phyloP scores from a whole-genome alignment of 768 basidiomycete species.

The Tulasnella sp. region DNA sequence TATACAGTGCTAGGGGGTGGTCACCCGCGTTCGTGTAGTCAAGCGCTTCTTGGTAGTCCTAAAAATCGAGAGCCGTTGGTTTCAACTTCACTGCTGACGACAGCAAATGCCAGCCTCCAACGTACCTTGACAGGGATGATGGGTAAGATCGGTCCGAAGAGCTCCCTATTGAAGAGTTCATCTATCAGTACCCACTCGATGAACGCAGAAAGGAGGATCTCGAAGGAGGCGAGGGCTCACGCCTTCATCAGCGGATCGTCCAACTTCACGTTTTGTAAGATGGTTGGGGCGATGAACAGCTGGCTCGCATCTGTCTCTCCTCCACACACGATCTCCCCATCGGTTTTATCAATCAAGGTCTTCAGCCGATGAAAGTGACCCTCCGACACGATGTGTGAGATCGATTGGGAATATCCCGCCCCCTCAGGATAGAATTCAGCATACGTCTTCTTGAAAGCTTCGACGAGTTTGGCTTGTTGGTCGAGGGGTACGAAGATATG shows the following conservation, averaged over 20 bases:
- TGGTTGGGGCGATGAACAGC: conserved; percentile 44
- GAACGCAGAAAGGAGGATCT: background rate
- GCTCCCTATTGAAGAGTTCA: conserved; percentile 20
- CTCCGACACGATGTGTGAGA: conserved; percentile 39
- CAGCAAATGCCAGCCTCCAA: background rate
- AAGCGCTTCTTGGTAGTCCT: conserved; percentile 23
- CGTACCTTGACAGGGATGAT: conserved; percentile 23
- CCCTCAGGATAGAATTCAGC: conserved; percentile 38
- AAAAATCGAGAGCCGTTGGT: background rate
- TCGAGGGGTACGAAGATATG: conserved; percentile 34
- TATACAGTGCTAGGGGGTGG: conserved; percentile 51
- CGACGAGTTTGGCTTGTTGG: conserved; percentile 38
- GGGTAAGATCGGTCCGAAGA: conserved; percentile 30
- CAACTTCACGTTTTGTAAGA: conserved; percentile 42
- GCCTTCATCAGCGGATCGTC: conserved; percentile 44
- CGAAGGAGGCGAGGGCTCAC: conserved; percentile 21
- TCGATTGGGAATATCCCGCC: conserved; percentile 20
- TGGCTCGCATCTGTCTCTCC: conserved; percentile 32
- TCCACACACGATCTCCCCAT: conserved; percentile 46
- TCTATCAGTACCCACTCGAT: background rate
- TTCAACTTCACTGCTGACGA: background rate
- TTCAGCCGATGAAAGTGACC: conserved; percentile 44
- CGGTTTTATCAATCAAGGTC: conserved; percentile 33
- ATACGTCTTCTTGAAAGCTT: conserved; percentile 32
- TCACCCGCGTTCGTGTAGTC: conserved; percentile 24